Evolutionary conservation across 345 rosid species (phyloP).

Genomic region (Gossypium bickii): DNA sequence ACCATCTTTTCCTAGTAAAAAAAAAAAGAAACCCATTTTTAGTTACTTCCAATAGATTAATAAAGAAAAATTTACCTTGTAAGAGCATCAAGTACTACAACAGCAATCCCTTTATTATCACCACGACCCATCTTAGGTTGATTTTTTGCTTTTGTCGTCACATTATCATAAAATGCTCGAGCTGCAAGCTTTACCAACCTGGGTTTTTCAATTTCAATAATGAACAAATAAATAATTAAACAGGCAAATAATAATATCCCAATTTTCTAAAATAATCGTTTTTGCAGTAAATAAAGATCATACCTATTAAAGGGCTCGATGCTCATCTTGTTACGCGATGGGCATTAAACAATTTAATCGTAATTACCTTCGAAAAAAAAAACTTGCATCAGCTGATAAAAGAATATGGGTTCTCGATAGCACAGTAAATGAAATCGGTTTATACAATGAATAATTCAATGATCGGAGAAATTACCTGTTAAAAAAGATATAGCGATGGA

Average conservation of each 20-base stretch:
- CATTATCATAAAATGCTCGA: conserved; percentile 79
- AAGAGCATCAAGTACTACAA: conserved; percentile 78
- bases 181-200: conserved; percentile 77
- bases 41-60: not conserved
- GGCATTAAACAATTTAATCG: not conserved
- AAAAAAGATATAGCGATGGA: too few relatives aligned
- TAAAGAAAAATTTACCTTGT: conserved; percentile 39
- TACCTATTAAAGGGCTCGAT: conserved; percentile 19
- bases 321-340: conserved; percentile 10
- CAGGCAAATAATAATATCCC: not conserved
- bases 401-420: too few relatives aligned
- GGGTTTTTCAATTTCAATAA: not conserved
- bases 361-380: not conserved
- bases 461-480: too few relatives aligned
- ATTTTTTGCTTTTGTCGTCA: conserved; percentile 59
- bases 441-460: too few relatives aligned
- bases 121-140: conserved; percentile 69
- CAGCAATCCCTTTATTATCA: conserved; percentile 71
- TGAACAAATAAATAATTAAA: not conserved
- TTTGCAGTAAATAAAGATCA: not conserved
- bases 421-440: too few relatives aligned
- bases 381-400: too few relatives aligned
- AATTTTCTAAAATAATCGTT: not conserved
- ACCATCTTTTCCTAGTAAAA: not conserved
- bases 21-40: not conserved